These are phyloP conservation scores for Zymoseptoria crescenta DNA, from an alignment of 2,329 filamentous ascomycete species.

Conservation along the genomic window DNA sequence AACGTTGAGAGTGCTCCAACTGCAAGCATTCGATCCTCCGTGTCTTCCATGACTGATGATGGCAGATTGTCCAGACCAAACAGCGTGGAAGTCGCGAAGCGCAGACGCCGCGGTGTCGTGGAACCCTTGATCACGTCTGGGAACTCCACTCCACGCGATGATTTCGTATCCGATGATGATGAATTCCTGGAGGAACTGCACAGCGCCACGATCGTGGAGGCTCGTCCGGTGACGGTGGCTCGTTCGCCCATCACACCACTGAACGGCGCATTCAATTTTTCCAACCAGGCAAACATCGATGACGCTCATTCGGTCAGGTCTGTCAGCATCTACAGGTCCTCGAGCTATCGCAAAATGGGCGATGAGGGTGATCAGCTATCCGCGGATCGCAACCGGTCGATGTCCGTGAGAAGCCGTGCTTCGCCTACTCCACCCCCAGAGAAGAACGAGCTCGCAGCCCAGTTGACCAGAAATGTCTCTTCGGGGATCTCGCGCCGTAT, in stretches of 20 bases:
- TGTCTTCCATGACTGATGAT: background rate
- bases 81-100: constrained; percentile 28
- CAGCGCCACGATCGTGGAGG: constrained; percentile 72
- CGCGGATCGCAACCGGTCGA: background rate
- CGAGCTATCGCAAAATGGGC: constrained; percentile 1
- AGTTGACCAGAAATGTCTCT: constrained; percentile 65
- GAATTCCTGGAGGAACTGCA: constrained; percentile 66
- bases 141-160: constrained; percentile 34
- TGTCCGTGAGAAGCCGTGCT: background rate
- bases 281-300: constrained; percentile 13
- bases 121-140: constrained; percentile 33
- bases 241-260: constrained; percentile 57
- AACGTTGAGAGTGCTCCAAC: background rate
- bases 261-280: background rate
- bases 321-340: constrained; percentile 18
- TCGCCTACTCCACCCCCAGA: constrained; percentile 9
- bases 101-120: constrained; percentile 31
- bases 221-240: constrained; percentile 68
- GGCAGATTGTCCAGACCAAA: constrained; percentile 6
- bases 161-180: constrained; percentile 67
- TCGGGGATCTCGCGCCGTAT: constrained; percentile 91
- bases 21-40: background rate
- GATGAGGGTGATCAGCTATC: background rate
- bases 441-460: constrained; percentile 27
- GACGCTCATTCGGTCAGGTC: constrained; percentile 14